Evolutionary conservation across 805 yeast species (phyloP), one percentile per base, ranked within the genome.

Genomic region (Starmerella riodocensis): DNA sequence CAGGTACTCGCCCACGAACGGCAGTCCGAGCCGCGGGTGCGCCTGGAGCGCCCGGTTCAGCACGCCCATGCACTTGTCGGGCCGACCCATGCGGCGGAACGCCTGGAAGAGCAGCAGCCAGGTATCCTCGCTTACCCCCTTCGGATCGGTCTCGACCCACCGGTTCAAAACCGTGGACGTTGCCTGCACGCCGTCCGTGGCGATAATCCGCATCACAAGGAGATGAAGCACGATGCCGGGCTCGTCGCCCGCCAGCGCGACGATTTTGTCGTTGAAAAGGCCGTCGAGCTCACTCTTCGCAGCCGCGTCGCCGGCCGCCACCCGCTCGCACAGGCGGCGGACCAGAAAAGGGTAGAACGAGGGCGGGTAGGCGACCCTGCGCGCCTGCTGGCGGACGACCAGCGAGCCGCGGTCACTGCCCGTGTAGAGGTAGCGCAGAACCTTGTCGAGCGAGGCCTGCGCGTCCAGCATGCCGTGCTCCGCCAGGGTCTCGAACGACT

Each of bases 61-160:
- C 2, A 53, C 45, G 9, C 54, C 55, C 21, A 33, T 40, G 43
- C 58, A 55, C 32, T 54, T 53, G 16, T 38, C 51, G 4, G 52
- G 53, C 11, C 48, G 43, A 7, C 57, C 57, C 17, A 45, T 31
- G 6, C 46, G 32, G 3, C 60, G 41, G 29, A 57, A 57, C 20
- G 52, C 49, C 24, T 50, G 49, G 37, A 56, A 50, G 3, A 57
- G 32, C 11, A 37, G 36, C 39, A 39, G 32, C 55, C 49, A 51
- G 6, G 45, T 45, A 1, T 48, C 47, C 26, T 46, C 48, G 12
- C 51, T 29, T 3, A 53, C 53, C 4, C 51, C 40, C 4, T 45
- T 29, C 46, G 48, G 45, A 27, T 39, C 47, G 14, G 18, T 19
- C 9, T 29, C 28, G 3, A 26, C 27, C 51, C 49, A 46, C 6